Evolutionary conservation across 1,284 basidiomycete genomes (phyloP).

Genomic region (Pholiota adiposa): DNA sequence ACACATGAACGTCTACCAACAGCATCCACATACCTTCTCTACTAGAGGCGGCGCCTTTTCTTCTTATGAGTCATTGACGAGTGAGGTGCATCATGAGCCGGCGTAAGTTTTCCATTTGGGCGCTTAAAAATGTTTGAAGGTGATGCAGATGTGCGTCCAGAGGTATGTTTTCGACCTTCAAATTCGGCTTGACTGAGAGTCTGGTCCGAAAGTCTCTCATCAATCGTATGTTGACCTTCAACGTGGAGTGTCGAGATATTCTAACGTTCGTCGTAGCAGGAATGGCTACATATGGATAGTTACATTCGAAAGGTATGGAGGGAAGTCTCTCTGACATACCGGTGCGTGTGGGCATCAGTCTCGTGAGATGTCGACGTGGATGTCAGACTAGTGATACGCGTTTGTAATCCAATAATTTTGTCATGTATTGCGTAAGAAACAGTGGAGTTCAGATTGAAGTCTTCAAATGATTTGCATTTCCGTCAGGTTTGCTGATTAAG

Average conservation of each 20-base stretch:
- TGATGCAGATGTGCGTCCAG: constrained; percentile 21
- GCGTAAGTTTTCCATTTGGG: constrained; percentile 24
- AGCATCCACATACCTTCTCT: not conserved
- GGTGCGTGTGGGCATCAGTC: constrained; percentile 8
- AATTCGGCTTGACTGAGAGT: constrained; percentile 1
- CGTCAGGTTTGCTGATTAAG: constrained; percentile 14
- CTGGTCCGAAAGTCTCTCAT: constrained; percentile 5
- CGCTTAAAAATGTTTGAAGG: constrained; percentile 22
- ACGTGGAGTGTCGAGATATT: constrained; percentile 3
- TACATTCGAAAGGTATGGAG: not conserved
- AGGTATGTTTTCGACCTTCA: constrained; percentile 8
- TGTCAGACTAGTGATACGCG: constrained; percentile 11
- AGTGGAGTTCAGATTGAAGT: constrained; percentile 26
- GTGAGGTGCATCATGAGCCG: constrained; percentile 16
- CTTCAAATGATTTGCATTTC: constrained; percentile 22
- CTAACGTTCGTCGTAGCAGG: not conserved
- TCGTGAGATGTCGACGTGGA: constrained; percentile 7
- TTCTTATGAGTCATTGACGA: not conserved
- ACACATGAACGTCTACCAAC: not conserved
- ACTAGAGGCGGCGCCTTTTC: not conserved
- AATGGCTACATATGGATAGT: not conserved
- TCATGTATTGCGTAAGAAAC: constrained; percentile 23
- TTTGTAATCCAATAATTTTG: constrained; percentile 22
- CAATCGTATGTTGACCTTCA: constrained; percentile 1
- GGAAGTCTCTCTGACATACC: constrained; percentile 8